Percentiles rank a stretch among this genome's conserved stretches.
Evolutionary conservation across 2,329 filamentous ascomycete species (phyloP).

Genomic region (Moelleriella libera): DNA sequence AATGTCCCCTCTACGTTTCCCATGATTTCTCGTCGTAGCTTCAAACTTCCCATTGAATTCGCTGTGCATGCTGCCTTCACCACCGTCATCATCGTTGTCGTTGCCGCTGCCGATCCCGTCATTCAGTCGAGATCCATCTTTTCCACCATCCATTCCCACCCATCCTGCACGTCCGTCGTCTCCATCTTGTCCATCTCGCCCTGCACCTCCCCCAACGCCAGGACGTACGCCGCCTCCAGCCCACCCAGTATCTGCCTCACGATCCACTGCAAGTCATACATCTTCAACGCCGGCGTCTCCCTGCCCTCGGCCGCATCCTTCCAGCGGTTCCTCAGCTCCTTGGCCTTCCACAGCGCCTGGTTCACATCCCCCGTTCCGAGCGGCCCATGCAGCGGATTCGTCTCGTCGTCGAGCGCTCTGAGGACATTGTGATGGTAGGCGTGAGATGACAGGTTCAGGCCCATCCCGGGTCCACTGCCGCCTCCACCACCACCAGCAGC

Average conservation of each 20-base stretch:
- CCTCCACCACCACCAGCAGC: background rate
- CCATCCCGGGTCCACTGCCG: background rate
- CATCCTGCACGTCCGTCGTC: constrained; percentile 9
- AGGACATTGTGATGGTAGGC: constrained; percentile 59
- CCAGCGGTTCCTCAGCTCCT: constrained; percentile 59
- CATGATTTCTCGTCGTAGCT: no score
- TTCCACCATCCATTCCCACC: constrained; percentile 26
- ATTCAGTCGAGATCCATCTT: constrained; percentile 21
- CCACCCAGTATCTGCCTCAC: constrained; percentile 41
- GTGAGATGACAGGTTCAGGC: constrained; percentile 19
- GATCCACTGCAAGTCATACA: constrained; percentile 49
- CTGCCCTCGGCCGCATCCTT: constrained; percentile 45
- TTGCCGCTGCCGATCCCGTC: background rate
- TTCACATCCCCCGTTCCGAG: constrained; percentile 42
- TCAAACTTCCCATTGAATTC: no score
- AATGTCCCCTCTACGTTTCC: no score
- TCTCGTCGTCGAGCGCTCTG: constrained; percentile 39
- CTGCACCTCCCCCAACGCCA: constrained; percentile 32
- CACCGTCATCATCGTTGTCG: no score
- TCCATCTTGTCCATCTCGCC: constrained; percentile 25
- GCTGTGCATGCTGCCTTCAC: no score
- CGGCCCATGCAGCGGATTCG: constrained; percentile 39
- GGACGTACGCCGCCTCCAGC: constrained; percentile 40
- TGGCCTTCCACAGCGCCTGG: constrained; percentile 47
- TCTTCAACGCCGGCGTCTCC: constrained; percentile 29